These are phyloP conservation scores for Paralagenidium karlingii DNA, from an alignment of 352 stramenopile species.

Conservation along the genomic window DNA sequence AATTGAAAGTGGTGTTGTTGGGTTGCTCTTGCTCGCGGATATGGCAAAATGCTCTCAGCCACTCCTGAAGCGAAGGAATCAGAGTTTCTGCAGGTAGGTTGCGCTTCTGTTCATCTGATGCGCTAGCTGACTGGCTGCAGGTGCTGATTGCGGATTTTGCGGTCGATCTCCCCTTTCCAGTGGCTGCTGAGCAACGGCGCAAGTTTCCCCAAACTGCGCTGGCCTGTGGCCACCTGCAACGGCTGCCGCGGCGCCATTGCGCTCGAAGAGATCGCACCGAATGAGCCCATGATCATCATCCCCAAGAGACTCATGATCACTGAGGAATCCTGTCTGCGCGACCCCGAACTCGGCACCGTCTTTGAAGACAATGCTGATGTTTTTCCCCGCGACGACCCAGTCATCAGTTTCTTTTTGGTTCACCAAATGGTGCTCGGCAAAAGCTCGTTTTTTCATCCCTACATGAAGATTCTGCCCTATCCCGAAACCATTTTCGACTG, in stretches of 20 bases:
- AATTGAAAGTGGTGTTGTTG: too few relatives aligned
- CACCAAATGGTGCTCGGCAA: conserved; percentile 47
- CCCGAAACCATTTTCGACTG: conserved; percentile 78
- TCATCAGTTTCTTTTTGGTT: conserved; percentile 76
- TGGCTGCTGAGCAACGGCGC: conserved; percentile 66
- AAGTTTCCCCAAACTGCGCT: conserved; percentile 63
- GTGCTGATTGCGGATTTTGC: neutral
- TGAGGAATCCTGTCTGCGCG: conserved; percentile 38
- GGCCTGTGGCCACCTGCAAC: conserved; percentile 28
- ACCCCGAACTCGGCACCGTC: conserved; percentile 28
- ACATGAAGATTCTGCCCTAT: conserved; percentile 69
- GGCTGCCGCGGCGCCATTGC: conserved; percentile 54
- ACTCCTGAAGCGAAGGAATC: too few relatives aligned
- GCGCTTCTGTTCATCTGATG: too few relatives aligned
- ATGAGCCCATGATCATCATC: conserved; percentile 59
- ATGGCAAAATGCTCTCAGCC: too few relatives aligned
- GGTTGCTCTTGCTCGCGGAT: too few relatives aligned
- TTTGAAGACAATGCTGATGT: conserved; percentile 43
- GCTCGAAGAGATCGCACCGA: conserved; percentile 23
- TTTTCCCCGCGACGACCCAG: conserved; percentile 65
- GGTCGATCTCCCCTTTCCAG: conserved; percentile 1
- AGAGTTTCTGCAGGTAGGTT: too few relatives aligned
- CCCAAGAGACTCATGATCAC: conserved; percentile 60
- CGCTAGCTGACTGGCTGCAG: neutral
- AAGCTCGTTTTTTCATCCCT: conserved; percentile 80